A percentile compares a stretch with the other conserved stretches of the same genome.
These are phyloP conservation scores for Phytophthora colocasiae DNA, from an alignment of 352 stramenopile species.

Conservation along the genomic window DNA sequence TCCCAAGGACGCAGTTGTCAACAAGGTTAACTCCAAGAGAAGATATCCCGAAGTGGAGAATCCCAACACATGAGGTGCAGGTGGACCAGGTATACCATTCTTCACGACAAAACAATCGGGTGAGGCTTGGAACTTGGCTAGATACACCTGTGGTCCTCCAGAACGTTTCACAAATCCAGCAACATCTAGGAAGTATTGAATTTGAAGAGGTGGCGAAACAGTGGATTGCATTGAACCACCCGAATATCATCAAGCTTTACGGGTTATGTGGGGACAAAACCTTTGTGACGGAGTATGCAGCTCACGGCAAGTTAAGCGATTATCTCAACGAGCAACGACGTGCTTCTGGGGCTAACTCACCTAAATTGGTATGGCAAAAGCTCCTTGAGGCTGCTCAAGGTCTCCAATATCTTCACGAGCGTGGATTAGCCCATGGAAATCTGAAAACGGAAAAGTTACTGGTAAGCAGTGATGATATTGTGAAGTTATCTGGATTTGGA, in stretches of 20 bases:
- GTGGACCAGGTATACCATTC: slow-evolving; percentile 14
- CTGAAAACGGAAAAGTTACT: slow-evolving; percentile 26
- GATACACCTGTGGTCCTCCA: slow-evolving; percentile 27
- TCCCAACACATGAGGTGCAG: slow-evolving; percentile 8
- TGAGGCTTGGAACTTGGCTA: slow-evolving; percentile 26
- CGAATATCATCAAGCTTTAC: slow-evolving; percentile 36
- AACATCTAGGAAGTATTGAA: background rate
- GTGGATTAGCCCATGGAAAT: slow-evolving; percentile 29
- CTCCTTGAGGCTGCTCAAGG: slow-evolving; percentile 33
- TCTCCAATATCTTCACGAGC: slow-evolving; percentile 33
- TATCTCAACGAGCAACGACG: slow-evolving; percentile 22
- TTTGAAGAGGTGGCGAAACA: slow-evolving; percentile 6
- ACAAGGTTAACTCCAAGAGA: background rate
- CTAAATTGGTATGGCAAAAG: slow-evolving; percentile 24
- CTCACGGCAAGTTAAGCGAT: slow-evolving; percentile 18
- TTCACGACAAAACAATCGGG: slow-evolving; percentile 8
- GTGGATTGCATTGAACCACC: slow-evolving; percentile 31
- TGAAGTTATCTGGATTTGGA: slow-evolving; percentile 16
- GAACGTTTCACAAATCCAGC: background rate
- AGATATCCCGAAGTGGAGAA: background rate
- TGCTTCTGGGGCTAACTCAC: background rate
- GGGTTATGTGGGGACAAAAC: slow-evolving; percentile 20
- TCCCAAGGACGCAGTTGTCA: background rate
- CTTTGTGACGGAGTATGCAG: slow-evolving; percentile 38
- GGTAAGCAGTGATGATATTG: slow-evolving; percentile 25